Evolutionary conservation across 345 rosid genomes (phyloP).

Genomic region (Heritiera fomes): DNA sequence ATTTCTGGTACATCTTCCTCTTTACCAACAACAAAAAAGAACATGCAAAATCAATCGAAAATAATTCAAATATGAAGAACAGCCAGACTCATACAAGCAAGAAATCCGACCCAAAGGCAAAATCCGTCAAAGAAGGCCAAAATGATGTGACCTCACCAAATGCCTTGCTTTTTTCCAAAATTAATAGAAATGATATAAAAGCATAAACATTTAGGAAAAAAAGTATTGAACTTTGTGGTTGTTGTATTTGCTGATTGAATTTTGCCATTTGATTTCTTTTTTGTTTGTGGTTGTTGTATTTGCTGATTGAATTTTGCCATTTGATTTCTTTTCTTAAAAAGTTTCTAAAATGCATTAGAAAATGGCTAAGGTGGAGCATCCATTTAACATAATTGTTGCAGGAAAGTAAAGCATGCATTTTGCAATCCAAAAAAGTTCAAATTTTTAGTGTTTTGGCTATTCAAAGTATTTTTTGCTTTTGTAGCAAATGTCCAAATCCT

Average conservation of each 20-base stretch:
- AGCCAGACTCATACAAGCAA: too few relatives aligned
- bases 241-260: not conserved
- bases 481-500: not conserved
- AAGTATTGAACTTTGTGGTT: too few relatives aligned
- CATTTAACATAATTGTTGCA: not conserved
- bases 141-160: too few relatives aligned
- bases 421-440: not conserved
- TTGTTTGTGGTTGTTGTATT: not conserved
- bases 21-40: too few relatives aligned
- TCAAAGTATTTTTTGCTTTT: not conserved
- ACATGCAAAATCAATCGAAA: too few relatives aligned
- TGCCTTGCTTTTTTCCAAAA: too few relatives aligned
- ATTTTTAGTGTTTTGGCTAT: not conserved
- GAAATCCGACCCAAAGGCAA: too few relatives aligned
- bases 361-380: slow-evolving; percentile 4
- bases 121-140: too few relatives aligned
- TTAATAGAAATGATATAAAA: not conserved
- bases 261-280: not conserved
- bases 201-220: not conserved
- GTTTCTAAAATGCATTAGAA: not conserved
- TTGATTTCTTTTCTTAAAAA: not conserved
- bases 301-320: not conserved
- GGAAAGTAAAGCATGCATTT: not conserved
- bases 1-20: too few relatives aligned
- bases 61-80: too few relatives aligned